Evolutionary conservation across 2,329 filamentous ascomycete genomes (phyloP), one percentile per base, ranked within the genome.

Genomic region (Trichoderma sp.): DNA sequence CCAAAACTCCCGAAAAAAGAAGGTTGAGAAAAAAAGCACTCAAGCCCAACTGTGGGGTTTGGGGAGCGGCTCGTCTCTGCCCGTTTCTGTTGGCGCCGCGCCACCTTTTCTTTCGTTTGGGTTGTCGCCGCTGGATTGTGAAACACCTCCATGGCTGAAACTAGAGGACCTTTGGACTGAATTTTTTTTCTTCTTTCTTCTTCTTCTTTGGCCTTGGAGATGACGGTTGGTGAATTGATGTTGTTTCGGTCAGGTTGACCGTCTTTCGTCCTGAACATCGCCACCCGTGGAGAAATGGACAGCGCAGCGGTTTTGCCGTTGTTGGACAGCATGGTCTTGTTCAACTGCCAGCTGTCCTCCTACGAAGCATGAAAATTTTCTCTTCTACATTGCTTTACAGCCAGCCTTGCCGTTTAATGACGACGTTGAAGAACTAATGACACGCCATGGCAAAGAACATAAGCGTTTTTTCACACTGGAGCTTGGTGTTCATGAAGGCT

Each of bases 21-120:
- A 39, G 19, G n/a, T 39, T 39, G 21, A 39, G 7, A 28, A 43
- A 26, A 66, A 64, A 76, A 75, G 74, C 75, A 76, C 71, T 72
- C 73, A 74, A 68, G 74, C 74, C 74, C 71, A 76, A 76, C 69
- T 76, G 75, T 76, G 74, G 74, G 74, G 70, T 68, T 68, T 70
- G 64, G 34, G 34, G 34, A 39, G 65, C 65, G 65, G 65, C 65
- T 66, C 65, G 65, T 66, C 61, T 66, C 61, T 66, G 63, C 65
- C 65, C 65, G 65, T 55, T 39, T 39, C 34, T 64, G 65, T 43
- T 64, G 65, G 57, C 57, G 57, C 57, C 62, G 61, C 65, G 55
- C 65, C 61, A 51, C 48, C 43, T 60, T 64, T 43, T 24, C 3
- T 24, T 55, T 30, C 26, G 17, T 43, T 55, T 30, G 15, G 17